Evolutionary conservation across 345 rosid species (phyloP).

Genomic region (Erysimum cheiranthoides): DNA sequence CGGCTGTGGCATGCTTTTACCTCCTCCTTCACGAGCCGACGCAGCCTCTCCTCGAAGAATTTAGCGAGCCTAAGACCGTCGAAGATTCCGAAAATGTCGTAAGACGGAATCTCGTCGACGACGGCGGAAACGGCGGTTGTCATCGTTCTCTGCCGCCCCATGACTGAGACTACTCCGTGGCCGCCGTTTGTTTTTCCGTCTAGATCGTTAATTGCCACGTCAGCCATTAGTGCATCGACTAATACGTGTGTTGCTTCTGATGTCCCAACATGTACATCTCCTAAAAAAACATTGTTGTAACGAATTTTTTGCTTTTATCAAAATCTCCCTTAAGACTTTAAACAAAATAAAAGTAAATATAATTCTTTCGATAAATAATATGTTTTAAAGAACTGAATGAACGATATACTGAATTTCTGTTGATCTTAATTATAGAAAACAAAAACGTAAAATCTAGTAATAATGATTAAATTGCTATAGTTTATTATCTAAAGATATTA

Average conservation of each 20-base stretch:
- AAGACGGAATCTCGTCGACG: slow-evolving; percentile 39
- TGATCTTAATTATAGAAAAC: not conserved
- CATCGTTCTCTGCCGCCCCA: slow-evolving; percentile 48
- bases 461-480: no score
- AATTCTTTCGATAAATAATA: not conserved
- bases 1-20: slow-evolving; percentile 27
- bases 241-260: slow-evolving; percentile 5
- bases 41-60: slow-evolving; percentile 34
- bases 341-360: not conserved
- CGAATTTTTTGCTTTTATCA: not conserved
- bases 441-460: not conserved
- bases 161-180: slow-evolving; percentile 46
- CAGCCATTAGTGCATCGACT: slow-evolving; percentile 31
- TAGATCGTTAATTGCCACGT: slow-evolving; percentile 21
- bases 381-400: not conserved
- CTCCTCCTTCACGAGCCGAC: slow-evolving; percentile 41
- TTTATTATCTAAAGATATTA: no score
- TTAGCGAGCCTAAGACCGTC: slow-evolving; percentile 40
- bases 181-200: slow-evolving; percentile 26
- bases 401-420: no score
- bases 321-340: not conserved
- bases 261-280: slow-evolving; percentile 32
- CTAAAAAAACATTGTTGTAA: not conserved
- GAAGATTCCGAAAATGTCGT: slow-evolving; percentile 42
- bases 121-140: slow-evolving; percentile 45